A percentile compares a stretch with the other conserved stretches of the same genome.
phyloP scores from a whole-genome alignment of 768 basidiomycete genomes.

The Kwoniella dendrophila region DNA sequence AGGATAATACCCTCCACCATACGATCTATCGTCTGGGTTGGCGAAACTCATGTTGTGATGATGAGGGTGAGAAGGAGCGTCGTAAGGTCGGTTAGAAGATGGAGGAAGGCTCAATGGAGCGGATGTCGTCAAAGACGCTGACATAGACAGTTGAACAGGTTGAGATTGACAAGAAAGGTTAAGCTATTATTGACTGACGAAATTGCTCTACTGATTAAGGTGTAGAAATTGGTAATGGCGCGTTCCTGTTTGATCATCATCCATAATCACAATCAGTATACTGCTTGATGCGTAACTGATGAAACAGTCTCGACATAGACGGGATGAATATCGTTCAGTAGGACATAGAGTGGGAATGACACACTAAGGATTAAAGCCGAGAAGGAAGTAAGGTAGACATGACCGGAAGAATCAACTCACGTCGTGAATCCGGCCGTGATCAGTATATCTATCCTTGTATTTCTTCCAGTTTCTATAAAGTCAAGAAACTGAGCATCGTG shows the following conservation, averaged over 20 bases:
- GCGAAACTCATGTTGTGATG: slow-evolving; percentile 25
- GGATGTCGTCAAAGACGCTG: slow-evolving; percentile 29
- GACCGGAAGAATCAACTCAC: too few species aligned
- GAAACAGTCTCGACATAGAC: neutral
- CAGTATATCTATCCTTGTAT: too few species aligned
- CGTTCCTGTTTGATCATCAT: slow-evolving; percentile 13
- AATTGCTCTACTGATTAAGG: neutral
- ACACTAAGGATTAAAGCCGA: too few species aligned
- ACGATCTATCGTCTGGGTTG: slow-evolving; percentile 22
- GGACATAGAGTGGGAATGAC: too few species aligned
- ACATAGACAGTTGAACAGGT: slow-evolving; percentile 13
- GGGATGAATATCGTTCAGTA: neutral
- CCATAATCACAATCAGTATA: neutral
- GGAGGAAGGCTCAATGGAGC: slow-evolving; percentile 30
- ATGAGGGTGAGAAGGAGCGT: slow-evolving; percentile 12
- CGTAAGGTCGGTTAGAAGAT: slow-evolving; percentile 21
- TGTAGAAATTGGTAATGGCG: neutral
- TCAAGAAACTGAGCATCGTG: too few species aligned
- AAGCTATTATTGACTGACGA: neutral
- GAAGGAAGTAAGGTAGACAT: too few species aligned
- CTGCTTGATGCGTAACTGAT: neutral
- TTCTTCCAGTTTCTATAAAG: too few species aligned
- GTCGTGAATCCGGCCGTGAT: too few species aligned
- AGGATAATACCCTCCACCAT: slow-evolving; percentile 25
- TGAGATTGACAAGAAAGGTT: neutral